Evolutionary conservation across 176 grass and related monocot species (phyloP).

Genomic region (Cenchrus purpureus): DNA sequence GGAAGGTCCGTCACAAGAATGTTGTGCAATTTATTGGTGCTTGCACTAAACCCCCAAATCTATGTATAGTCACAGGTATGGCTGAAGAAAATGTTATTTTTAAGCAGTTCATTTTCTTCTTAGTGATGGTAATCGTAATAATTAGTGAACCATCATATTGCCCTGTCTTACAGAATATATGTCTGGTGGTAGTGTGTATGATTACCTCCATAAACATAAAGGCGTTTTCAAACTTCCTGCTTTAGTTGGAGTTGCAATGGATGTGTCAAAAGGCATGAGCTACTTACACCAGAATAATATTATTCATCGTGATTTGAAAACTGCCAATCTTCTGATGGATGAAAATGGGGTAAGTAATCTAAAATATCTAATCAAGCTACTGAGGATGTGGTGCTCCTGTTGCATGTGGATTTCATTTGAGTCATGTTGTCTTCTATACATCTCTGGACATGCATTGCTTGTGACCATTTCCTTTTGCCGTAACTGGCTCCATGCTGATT

Average conservation of each 20-base stretch:
- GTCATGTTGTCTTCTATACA: background rate
- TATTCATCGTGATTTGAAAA: constrained; percentile 97
- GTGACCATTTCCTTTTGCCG: background rate
- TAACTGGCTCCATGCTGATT: background rate
- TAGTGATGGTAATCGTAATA: constrained; percentile 17
- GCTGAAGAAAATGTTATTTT: constrained; percentile 19
- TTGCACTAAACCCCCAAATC: constrained; percentile 78
- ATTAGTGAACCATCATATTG: constrained; percentile 11
- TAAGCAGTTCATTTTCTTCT: constrained; percentile 14
- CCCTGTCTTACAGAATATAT: constrained; percentile 75
- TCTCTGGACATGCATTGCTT: constrained; percentile 10
- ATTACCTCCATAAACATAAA: constrained; percentile 97
- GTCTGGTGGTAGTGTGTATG: constrained; percentile 92
- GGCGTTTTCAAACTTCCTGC: constrained; percentile 82
- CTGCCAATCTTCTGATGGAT: constrained; percentile 99
- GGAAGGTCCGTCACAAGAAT: constrained; percentile 98
- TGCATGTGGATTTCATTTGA: constrained; percentile 11
- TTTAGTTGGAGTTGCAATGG: constrained; percentile 89
- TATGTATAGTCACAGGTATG: constrained; percentile 97
- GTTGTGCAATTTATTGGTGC: constrained; percentile 99
- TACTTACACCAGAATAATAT: constrained; percentile 99
- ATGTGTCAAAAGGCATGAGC: constrained; percentile 99
- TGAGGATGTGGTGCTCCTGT: background rate
- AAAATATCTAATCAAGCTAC: background rate
- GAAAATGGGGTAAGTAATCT: constrained; percentile 85